phyloP scores from a whole-genome alignment of 495 filamentous ascomycete genomes.

The Daldinia childiae region DNA sequence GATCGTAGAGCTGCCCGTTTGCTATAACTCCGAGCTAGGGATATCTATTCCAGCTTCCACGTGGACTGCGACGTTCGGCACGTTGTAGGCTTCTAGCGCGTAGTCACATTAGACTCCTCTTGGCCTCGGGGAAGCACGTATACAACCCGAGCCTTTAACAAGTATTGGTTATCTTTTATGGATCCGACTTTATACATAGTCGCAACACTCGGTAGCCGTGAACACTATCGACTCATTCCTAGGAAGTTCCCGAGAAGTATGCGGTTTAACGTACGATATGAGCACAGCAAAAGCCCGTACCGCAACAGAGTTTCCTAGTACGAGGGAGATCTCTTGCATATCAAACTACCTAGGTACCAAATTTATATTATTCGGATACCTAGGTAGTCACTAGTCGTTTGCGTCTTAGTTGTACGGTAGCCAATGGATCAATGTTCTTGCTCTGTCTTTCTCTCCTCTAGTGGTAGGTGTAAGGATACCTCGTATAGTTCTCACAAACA shows the following conservation, averaged over 20 bases:
- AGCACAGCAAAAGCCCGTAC: background rate
- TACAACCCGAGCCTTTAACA: slow-evolving; percentile 5
- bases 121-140: slow-evolving; percentile 1
- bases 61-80: slow-evolving; percentile 20
- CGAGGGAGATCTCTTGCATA: too few species aligned
- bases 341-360: too few species aligned
- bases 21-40: background rate
- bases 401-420: too few species aligned
- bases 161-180: slow-evolving; percentile 11
- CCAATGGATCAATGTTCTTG: too few species aligned
- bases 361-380: too few species aligned
- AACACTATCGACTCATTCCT: slow-evolving; percentile 11
- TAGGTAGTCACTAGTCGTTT: too few species aligned
- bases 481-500: background rate
- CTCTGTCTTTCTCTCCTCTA: too few species aligned
- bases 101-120: slow-evolving; percentile 16
- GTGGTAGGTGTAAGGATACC: too few species aligned
- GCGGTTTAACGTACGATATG: background rate
- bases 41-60: slow-evolving; percentile 8
- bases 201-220: background rate
- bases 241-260: background rate
- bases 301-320: background rate
- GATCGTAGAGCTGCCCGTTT: background rate
- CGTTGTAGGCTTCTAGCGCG: slow-evolving; percentile 13
- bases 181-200: slow-evolving; percentile 9